Percentiles rank a stretch among this genome's conserved stretches.
Conservation (phyloP, 2,329 filamentous ascomycete species). For the Aspergillus novoparasiticus region DNA sequence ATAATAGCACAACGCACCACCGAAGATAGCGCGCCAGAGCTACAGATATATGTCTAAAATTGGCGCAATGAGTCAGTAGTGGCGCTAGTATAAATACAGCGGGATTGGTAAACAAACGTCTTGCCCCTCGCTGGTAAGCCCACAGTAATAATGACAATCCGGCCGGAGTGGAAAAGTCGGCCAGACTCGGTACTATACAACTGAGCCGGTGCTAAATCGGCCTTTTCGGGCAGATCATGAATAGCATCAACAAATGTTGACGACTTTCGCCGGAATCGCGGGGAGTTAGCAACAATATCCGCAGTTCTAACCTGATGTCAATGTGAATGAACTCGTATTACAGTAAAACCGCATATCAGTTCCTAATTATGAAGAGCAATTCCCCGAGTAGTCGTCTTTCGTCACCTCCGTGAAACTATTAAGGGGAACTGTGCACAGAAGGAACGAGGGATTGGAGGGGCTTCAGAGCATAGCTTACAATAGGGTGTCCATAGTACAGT, state of each 20-base stretch:
- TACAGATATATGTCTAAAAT: constrained; percentile 81
- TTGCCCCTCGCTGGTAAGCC: constrained; percentile 93
- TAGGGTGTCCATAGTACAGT: constrained; percentile 50
- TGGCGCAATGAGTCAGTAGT: constrained; percentile 8
- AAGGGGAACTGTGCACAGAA: not conserved
- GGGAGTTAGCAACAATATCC: constrained; percentile 87
- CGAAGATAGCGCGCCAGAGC: constrained; percentile 91
- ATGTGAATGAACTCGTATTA: constrained; percentile 14
- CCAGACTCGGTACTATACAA: constrained; percentile 98
- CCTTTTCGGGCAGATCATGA: constrained; percentile 84
- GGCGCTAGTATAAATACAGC: not conserved
- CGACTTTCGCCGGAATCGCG: constrained; percentile 85
- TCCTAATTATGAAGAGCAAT: not conserved
- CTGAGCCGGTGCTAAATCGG: constrained; percentile 88
- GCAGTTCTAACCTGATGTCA: constrained; percentile 66
- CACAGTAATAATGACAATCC: constrained; percentile 96
- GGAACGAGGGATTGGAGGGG: not conserved
- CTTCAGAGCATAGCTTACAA: constrained; percentile 40
- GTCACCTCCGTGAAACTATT: not conserved
- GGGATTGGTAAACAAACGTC: constrained; percentile 62
- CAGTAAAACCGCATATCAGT: not conserved
- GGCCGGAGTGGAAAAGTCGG: constrained; percentile 91
- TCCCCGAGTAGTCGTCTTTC: not conserved
- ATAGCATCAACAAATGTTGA: constrained; percentile 97
- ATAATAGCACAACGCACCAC: constrained; percentile 59